Evolutionary conservation across 1,284 basidiomycete genomes (phyloP).

Genomic region (Testicularia cyperi): DNA sequence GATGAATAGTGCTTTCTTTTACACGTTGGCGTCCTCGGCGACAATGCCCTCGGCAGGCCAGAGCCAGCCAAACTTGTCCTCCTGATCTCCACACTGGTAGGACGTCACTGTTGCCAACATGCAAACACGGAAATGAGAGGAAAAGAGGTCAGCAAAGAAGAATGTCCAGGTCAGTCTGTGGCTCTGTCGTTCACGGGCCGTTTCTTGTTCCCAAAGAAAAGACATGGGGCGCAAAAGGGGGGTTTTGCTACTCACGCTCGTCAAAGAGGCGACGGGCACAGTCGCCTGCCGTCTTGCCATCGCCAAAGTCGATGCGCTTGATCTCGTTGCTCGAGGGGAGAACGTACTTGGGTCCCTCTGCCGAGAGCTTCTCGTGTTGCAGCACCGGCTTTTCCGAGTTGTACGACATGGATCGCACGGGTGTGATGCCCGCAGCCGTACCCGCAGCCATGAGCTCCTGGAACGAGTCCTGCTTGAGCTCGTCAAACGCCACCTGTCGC

Average conservation of each 20-base stretch:
- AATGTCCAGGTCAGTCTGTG: too few species aligned
- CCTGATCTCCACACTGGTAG: constrained; percentile 48
- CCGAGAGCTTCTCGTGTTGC: constrained; percentile 22
- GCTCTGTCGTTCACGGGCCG: too few species aligned
- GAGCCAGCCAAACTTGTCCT: constrained; percentile 54
- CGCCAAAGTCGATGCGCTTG: constrained; percentile 56
- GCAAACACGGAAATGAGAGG: not conserved
- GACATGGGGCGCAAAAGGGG: too few species aligned
- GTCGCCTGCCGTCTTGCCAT: constrained; percentile 58
- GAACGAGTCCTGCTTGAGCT: constrained; percentile 42
- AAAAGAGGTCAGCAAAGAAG: not conserved
- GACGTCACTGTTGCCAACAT: constrained; percentile 43
- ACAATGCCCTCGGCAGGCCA: constrained; percentile 59
- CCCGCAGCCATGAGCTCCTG: constrained; percentile 54
- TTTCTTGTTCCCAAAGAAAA: too few species aligned
- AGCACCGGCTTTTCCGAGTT: constrained; percentile 44
- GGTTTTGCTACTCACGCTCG: constrained; percentile 34
- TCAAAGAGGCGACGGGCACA: constrained; percentile 30
- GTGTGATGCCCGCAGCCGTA: constrained; percentile 59
- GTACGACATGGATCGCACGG: constrained; percentile 59
- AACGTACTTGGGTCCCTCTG: constrained; percentile 35
- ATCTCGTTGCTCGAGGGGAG: constrained; percentile 40
- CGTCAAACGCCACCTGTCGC: constrained; percentile 53
- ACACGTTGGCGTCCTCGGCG: constrained; percentile 38
- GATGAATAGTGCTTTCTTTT: too few species aligned